Evolutionary conservation across 2,329 filamentous ascomycete genomes (phyloP).

Genomic region (Cylindrodendrum hubeiense): DNA sequence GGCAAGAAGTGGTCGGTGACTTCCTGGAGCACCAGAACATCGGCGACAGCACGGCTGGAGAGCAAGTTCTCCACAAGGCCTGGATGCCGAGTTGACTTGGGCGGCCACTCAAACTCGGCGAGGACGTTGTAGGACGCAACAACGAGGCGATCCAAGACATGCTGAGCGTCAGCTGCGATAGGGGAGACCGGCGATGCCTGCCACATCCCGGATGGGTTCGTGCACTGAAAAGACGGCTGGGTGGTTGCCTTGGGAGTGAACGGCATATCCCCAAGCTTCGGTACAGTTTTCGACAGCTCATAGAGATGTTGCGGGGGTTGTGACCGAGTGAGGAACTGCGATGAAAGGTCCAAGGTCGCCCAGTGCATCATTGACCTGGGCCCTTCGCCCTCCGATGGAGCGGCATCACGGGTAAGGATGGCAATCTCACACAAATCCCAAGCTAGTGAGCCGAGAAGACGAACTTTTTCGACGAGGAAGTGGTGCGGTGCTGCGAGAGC

Average conservation of each 20-base stretch:
- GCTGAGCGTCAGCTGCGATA: not conserved
- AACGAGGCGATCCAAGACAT: slow-evolving; percentile 42
- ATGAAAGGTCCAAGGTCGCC: slow-evolving; percentile 59
- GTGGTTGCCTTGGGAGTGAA: not conserved
- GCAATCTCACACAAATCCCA: slow-evolving; percentile 64
- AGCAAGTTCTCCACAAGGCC: slow-evolving; percentile 59
- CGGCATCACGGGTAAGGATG: slow-evolving; percentile 63
- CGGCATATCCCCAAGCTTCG: not conserved
- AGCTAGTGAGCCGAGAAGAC: slow-evolving; percentile 58
- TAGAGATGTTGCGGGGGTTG: slow-evolving; percentile 21
- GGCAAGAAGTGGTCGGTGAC: slow-evolving; percentile 74
- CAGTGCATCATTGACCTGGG: slow-evolving; percentile 68
- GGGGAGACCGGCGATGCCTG: slow-evolving; percentile 4
- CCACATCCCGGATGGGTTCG: slow-evolving; percentile 10
- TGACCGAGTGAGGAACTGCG: slow-evolving; percentile 22
- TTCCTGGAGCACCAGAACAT: slow-evolving; percentile 70
- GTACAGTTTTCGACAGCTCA: not conserved
- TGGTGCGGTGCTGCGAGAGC: slow-evolving; percentile 57
- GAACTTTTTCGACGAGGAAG: slow-evolving; percentile 65
- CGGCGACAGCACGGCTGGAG: slow-evolving; percentile 55
- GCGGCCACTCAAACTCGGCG: slow-evolving; percentile 63
- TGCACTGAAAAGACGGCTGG: slow-evolving; percentile 31
- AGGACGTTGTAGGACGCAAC: slow-evolving; percentile 67
- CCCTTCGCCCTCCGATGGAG: slow-evolving; percentile 44
- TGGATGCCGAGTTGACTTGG: slow-evolving; percentile 56